Conservation (phyloP, 192 early-diverging fungal genomes). For the Chytriomyces sp. region DNA sequence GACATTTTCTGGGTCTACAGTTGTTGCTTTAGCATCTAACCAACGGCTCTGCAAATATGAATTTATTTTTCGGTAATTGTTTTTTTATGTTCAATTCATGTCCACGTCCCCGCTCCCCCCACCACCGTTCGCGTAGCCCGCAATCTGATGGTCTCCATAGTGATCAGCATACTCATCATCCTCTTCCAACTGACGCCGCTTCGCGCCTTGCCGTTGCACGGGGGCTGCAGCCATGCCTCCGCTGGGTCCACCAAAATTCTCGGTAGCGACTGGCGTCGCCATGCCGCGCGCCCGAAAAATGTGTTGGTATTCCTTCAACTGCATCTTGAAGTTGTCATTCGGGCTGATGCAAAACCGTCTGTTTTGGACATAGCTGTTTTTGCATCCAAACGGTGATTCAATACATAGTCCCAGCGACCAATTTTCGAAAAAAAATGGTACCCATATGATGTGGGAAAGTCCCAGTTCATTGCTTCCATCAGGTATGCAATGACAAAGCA, state of each 20-base stretch:
- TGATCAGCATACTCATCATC: conserved; percentile 21
- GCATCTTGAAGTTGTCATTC: conserved; percentile 77
- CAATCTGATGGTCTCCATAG: conserved; percentile 1
- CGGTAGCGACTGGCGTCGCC: neutral
- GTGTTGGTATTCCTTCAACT: conserved; percentile 84
- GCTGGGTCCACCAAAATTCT: neutral
- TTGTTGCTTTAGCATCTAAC: too few species aligned
- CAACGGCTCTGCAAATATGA: too few species aligned
- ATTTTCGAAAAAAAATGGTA: conserved; percentile 42
- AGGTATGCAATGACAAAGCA: conserved; percentile 88
- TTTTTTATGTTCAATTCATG: neutral
- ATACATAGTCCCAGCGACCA: neutral
- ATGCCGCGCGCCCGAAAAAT: conserved; percentile 67
- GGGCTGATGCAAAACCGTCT: conserved; percentile 86
- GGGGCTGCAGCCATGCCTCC: neutral
- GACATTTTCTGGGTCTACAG: too few species aligned
- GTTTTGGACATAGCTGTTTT: conserved; percentile 63
- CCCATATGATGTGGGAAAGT: conserved; percentile 71
- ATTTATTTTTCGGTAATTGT: too few species aligned
- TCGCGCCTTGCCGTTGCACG: conserved; percentile 10
- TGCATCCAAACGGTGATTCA: neutral
- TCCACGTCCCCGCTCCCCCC: neutral
- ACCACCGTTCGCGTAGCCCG: neutral
- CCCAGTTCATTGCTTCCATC: conserved; percentile 73
- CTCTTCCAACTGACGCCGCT: conserved; percentile 19